These are phyloP conservation scores for Arthrocladium fulminans DNA, from an alignment of 2,329 filamentous ascomycete species.

Conservation along the genomic window DNA sequence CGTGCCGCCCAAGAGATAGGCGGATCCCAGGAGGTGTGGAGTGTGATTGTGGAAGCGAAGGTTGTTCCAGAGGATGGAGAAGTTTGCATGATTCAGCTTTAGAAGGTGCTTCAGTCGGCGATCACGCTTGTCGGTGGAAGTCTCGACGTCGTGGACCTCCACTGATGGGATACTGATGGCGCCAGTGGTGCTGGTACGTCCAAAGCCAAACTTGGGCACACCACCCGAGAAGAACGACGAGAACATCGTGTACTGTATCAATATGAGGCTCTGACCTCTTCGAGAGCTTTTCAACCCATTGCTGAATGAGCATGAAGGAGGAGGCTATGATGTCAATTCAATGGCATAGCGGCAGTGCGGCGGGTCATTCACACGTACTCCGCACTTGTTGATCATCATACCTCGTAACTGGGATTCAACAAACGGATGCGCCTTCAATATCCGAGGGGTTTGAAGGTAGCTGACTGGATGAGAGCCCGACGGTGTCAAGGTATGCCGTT, in stretches of 20 bases:
- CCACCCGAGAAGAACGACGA: slow-evolving; percentile 15
- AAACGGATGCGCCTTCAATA: no score
- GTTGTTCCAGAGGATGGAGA: slow-evolving; percentile 71
- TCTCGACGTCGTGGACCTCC: slow-evolving; percentile 70
- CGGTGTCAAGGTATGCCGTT: no score
- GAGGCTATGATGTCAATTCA: background rate
- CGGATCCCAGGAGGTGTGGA: slow-evolving; percentile 69
- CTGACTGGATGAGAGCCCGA: no score
- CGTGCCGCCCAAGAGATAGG: slow-evolving; percentile 74
- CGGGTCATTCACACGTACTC: background rate
- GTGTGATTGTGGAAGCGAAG: slow-evolving; percentile 73
- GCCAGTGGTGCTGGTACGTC: slow-evolving; percentile 8
- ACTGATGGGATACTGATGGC: slow-evolving; percentile 53
- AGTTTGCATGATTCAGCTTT: slow-evolving; percentile 83
- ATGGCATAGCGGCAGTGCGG: background rate
- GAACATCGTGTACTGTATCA: slow-evolving; percentile 10
- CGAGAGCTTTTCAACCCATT: background rate
- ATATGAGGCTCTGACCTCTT: background rate
- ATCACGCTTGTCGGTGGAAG: slow-evolving; percentile 65
- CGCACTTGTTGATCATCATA: background rate
- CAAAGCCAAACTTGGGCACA: slow-evolving; percentile 15
- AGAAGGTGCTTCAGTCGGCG: slow-evolving; percentile 83
- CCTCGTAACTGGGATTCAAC: no score
- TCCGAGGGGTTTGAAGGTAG: no score
- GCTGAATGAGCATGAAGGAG: background rate